These are phyloP conservation scores for Meira nashicola DNA, from an alignment of 1,284 basidiomycete species.

Conservation along the genomic window DNA sequence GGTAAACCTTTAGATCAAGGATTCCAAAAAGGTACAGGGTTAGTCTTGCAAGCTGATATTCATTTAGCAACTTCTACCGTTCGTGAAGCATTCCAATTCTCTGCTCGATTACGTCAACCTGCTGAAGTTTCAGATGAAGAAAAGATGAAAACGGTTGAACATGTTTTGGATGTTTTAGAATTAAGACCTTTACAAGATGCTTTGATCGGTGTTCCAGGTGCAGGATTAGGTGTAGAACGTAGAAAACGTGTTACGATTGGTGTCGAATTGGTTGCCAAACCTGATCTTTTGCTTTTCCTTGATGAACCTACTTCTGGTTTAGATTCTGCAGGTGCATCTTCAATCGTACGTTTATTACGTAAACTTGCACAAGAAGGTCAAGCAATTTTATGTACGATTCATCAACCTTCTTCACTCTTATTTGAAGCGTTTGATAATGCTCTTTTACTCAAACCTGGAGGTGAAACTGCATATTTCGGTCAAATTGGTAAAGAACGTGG, in stretches of 20 bases:
- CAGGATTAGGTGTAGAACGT: constrained; percentile 36
- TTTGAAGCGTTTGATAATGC: constrained; percentile 42
- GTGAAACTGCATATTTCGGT: constrained; percentile 32
- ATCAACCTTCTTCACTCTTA: constrained; percentile 37
- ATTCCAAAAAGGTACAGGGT: constrained; percentile 21
- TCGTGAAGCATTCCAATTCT: constrained; percentile 76
- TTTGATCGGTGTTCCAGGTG: constrained; percentile 35
- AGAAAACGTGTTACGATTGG: constrained; percentile 44
- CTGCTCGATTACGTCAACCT: constrained; percentile 75
- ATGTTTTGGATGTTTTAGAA: constrained; percentile 37
- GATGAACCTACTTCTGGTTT: constrained; percentile 45
- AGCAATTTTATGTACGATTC: constrained; percentile 45
- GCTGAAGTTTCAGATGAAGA: constrained; percentile 56
- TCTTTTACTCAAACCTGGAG: constrained; percentile 34
- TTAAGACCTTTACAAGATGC: constrained; percentile 33
- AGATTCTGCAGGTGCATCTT: constrained; percentile 32
- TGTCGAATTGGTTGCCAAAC: constrained; percentile 44
- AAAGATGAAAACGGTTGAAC: constrained; percentile 31
- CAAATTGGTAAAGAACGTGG: constrained; percentile 28
- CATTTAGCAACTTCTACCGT: constrained; percentile 56
- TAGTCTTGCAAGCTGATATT: constrained; percentile 30
- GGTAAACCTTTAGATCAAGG: constrained; percentile 19
- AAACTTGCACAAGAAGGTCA: constrained; percentile 35
- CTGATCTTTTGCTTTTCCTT: constrained; percentile 44
- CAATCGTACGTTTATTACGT: constrained; percentile 37